A percentile compares a stretch with the other conserved stretches of the same genome.
These are phyloP conservation scores for Barbatosphaeria neglecta DNA, from an alignment of 495 filamentous ascomycete genomes.

Conservation along the genomic window DNA sequence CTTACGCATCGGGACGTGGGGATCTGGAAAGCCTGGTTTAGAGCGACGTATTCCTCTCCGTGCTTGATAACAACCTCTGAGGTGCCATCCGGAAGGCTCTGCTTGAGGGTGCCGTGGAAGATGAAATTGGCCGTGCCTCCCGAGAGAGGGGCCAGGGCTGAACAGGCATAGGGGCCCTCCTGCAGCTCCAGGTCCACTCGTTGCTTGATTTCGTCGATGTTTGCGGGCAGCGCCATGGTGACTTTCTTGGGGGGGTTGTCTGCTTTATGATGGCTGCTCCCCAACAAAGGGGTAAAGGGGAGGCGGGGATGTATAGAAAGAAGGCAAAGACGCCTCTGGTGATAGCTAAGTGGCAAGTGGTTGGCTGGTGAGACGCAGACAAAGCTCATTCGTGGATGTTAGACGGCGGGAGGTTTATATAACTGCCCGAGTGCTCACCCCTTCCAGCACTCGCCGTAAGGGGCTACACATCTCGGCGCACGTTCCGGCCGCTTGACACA, in stretches of 20 bases:
- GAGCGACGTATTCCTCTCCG: conserved; percentile 37
- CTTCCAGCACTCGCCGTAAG: too few species aligned
- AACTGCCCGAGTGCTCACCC: too few species aligned
- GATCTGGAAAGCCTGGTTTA: conserved; percentile 34
- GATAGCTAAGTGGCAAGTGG: too few species aligned
- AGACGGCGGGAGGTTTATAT: too few species aligned
- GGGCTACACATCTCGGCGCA: too few species aligned
- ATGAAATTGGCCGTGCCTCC: conserved; percentile 51
- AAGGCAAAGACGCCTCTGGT: too few species aligned
- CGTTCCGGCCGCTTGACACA: too few species aligned
- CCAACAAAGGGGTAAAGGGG: background rate
- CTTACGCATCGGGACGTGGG: conserved; percentile 40
- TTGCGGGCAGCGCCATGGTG: conserved; percentile 2
- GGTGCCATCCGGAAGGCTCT: conserved; percentile 26
- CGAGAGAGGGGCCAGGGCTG: conserved; percentile 32
- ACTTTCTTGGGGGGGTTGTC: background rate
- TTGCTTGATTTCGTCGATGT: conserved; percentile 9
- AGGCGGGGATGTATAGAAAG: too few species aligned
- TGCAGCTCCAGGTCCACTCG: conserved; percentile 19
- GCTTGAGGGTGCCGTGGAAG: conserved; percentile 37
- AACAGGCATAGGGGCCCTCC: conserved; percentile 37
- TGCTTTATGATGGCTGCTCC: background rate
- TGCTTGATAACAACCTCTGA: conserved; percentile 43
- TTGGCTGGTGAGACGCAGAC: too few species aligned
- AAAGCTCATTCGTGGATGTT: too few species aligned